Conservation (phyloP, 2,329 filamentous ascomycete genomes). For the Microdochium bolleyi region DNA sequence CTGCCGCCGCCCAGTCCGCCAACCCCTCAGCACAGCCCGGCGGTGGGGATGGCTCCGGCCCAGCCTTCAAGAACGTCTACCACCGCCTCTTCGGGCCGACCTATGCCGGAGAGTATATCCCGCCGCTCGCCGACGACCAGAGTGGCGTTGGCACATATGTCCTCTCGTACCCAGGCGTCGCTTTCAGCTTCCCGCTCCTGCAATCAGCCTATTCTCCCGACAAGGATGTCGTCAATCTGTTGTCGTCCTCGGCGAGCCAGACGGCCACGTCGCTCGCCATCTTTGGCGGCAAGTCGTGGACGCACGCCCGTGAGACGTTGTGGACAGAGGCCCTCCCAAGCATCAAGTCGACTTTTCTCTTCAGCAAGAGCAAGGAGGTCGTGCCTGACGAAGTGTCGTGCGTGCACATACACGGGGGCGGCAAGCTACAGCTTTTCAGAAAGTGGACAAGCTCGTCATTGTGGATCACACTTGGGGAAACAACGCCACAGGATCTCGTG, state of each 20-base stretch:
- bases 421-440: constrained; percentile 69
- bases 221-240: constrained; percentile 77
- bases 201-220: constrained; percentile 64
- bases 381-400: constrained; percentile 86
- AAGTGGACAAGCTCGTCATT: constrained; percentile 60
- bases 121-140: constrained; percentile 43
- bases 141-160: constrained; percentile 68
- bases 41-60: constrained; percentile 39
- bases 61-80: constrained; percentile 83
- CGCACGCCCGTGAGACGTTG: constrained; percentile 66
- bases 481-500: constrained; percentile 84
- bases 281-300: constrained; percentile 86
- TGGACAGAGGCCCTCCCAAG: constrained; percentile 70
- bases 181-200: constrained; percentile 81
- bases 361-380: constrained; percentile 65
- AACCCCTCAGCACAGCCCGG: constrained; percentile 15
- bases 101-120: constrained; percentile 86
- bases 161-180: constrained; percentile 88
- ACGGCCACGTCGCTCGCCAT: constrained; percentile 82
- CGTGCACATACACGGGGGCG: constrained; percentile 69
- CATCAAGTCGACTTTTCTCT: constrained; percentile 61
- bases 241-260: constrained; percentile 70
- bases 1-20: constrained; percentile 27
- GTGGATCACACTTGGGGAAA: constrained; percentile 72
- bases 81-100: constrained; percentile 89